phyloP scores from a whole-genome alignment of 2,329 filamentous ascomycete species.

The Aureobasidium uvarum region DNA sequence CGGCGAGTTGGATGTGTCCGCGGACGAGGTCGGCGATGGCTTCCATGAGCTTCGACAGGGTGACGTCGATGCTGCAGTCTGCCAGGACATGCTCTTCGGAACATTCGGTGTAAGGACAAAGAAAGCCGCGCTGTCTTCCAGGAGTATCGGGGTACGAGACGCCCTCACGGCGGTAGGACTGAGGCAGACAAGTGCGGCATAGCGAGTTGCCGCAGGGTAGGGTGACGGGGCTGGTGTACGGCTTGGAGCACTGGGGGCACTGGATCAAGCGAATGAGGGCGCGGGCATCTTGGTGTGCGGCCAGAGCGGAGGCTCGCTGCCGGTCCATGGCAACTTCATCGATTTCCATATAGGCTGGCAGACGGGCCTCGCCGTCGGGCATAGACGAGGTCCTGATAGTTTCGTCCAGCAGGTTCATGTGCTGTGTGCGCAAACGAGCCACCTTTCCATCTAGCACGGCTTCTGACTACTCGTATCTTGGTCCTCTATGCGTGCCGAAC shows the following conservation, averaged over 20 bases:
- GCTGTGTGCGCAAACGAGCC: not conserved
- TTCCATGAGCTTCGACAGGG: constrained; percentile 68
- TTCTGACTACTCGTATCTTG: not conserved
- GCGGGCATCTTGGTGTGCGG: constrained; percentile 57
- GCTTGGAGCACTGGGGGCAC: constrained; percentile 69
- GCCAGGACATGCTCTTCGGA: constrained; percentile 68
- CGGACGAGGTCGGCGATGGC: constrained; percentile 57
- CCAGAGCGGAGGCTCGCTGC: constrained; percentile 42
- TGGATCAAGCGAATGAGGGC: constrained; percentile 71
- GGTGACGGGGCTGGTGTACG: constrained; percentile 66
- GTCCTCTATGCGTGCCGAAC: not conserved
- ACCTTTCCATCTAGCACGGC: constrained; percentile 5
- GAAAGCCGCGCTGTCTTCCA: constrained; percentile 66
- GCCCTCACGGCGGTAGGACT: constrained; percentile 61
- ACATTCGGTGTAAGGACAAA: constrained; percentile 70
- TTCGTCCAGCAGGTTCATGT: constrained; percentile 24
- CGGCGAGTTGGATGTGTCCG: constrained; percentile 38
- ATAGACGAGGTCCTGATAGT: constrained; percentile 11
- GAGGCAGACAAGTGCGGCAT: constrained; percentile 72
- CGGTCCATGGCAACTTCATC: constrained; percentile 39
- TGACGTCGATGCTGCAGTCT: constrained; percentile 76
- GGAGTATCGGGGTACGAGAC: constrained; percentile 74
- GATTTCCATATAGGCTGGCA: constrained; percentile 45
- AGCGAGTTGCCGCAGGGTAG: constrained; percentile 79
- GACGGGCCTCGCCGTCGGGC: constrained; percentile 12